Base-by-base conservation (phyloP, 2,329 filamentous ascomycete genomes). In the Pseudogymnoascus sp. region DNA sequence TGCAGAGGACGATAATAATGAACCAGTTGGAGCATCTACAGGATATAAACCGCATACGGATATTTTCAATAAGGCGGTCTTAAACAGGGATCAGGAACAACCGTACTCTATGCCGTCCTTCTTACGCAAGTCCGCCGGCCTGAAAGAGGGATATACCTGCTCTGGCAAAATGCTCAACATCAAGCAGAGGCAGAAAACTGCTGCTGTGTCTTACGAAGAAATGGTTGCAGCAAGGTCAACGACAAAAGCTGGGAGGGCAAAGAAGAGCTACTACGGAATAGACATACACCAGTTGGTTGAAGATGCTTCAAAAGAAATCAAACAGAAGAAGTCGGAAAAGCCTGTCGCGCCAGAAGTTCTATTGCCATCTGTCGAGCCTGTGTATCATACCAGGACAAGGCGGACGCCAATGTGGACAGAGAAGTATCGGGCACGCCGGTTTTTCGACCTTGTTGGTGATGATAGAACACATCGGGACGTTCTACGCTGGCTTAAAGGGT, bases 391-490 rank as follows among this genome's bases (percentile, higher is more conserved):
- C 13, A 71, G 71, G 66, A 19, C 74, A 71, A 64, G 68, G 15
- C 70, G 64, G 66, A 82, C 85, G 0, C 75, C 91, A 33, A 79
- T 99, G 72, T 99, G 95, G 95, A 96, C 93, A 0, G 95, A 99
- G 73, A 99, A 99, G 74, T 99, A 99, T 73, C 87, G 95, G 36
- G 95, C 95, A 28, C 86, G 86, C 65, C 93, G 87, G 70, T 99
- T 97, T 71, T 90, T 93, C 69, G 95, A 99, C 69, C 81, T 99
- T 0, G 91, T 96, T 59, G 96, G 96, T 28, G 95, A 99, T 70
- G 95, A 99, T 73, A 83, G 92, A 50, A 97, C 93, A 26, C 96
- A 99, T 75, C 86, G 95, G 65, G 83, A 88, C 65, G 93, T 99
- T 4, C 79, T 99, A 63, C 86, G 90, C 62, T 99, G 95, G 95